Conservation (phyloP, 768 basidiomycete genomes). For the Naematelia aurantialba region DNA sequence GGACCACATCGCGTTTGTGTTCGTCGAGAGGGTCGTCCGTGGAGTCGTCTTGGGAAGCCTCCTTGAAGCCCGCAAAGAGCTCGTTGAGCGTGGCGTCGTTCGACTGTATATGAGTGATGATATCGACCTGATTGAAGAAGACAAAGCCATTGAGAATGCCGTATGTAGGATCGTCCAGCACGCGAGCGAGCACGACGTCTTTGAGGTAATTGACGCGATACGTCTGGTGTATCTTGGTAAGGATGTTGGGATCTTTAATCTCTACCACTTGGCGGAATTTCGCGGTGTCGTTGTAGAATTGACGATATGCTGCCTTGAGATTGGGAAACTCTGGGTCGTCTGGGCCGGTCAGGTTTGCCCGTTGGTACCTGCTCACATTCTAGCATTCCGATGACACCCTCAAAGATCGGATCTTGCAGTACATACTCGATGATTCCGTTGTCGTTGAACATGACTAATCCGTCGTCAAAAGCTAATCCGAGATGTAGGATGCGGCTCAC, state of each 20-base stretch:
- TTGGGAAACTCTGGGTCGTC: constrained; percentile 95
- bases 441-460: constrained; percentile 86
- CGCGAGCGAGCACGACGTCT: constrained; percentile 92
- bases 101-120: constrained; percentile 77
- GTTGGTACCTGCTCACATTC: constrained; percentile 79
- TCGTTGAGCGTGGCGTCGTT: constrained; percentile 67
- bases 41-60: constrained; percentile 6
- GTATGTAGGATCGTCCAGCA: constrained; percentile 93
- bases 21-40: constrained; percentile 32
- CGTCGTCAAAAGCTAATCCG: constrained; percentile 1
- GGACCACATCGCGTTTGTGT: constrained; percentile 66
- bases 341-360: too few species aligned
- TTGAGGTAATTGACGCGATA: constrained; percentile 96
- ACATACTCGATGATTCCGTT: constrained; percentile 92
- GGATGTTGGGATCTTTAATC: constrained; percentile 69
- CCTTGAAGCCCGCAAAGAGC: constrained; percentile 57
- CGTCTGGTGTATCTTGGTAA: constrained; percentile 90
- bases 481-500: constrained; percentile 56
- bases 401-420: constrained; percentile 84
- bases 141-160: constrained; percentile 95
- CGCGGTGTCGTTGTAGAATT: constrained; percentile 78
- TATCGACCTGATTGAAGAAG: constrained; percentile 98
- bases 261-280: constrained; percentile 84
- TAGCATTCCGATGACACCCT: constrained; percentile 90
- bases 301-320: constrained; percentile 96